phyloP scores from a whole-genome alignment of 2,329 filamentous ascomycete species.

The Claviceps citrina region DNA sequence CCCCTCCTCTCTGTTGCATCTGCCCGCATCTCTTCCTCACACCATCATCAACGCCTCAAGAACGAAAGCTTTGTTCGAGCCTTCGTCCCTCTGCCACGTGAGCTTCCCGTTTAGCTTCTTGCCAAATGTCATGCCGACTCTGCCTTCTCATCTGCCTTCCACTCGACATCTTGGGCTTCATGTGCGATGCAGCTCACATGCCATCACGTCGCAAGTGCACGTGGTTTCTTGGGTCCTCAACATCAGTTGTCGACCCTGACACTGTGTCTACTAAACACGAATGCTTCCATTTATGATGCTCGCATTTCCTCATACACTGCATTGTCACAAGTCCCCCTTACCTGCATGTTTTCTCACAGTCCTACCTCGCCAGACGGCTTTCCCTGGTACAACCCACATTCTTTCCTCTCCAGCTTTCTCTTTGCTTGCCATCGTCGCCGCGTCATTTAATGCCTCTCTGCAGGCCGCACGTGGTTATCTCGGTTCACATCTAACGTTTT shows the following conservation, averaged over 20 bases:
- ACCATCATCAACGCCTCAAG: neutral
- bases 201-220: conserved; percentile 1
- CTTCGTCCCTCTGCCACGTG: neutral
- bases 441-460: conserved; percentile 2
- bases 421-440: neutral
- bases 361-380: conserved; percentile 5
- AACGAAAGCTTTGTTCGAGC: neutral
- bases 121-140: neutral
- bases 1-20: conserved; percentile 6
- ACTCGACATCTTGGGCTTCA: neutral
- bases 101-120: neutral
- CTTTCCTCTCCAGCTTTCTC: conserved; percentile 10
- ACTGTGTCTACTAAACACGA: conserved; percentile 1
- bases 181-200: neutral
- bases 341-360: conserved; percentile 3
- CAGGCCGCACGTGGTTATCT: conserved; percentile 6
- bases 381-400: conserved; percentile 11
- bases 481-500: conserved; percentile 23
- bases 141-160: neutral
- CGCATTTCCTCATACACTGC: conserved; percentile 5
- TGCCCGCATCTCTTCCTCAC: conserved; percentile 1
- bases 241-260: neutral
- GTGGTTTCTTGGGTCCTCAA: neutral
- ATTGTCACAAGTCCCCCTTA: conserved; percentile 6
- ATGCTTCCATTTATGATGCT: neutral